Evolutionary conservation across 768 basidiomycete species (phyloP).

Genomic region (Coprinopsis marcescibilis): DNA sequence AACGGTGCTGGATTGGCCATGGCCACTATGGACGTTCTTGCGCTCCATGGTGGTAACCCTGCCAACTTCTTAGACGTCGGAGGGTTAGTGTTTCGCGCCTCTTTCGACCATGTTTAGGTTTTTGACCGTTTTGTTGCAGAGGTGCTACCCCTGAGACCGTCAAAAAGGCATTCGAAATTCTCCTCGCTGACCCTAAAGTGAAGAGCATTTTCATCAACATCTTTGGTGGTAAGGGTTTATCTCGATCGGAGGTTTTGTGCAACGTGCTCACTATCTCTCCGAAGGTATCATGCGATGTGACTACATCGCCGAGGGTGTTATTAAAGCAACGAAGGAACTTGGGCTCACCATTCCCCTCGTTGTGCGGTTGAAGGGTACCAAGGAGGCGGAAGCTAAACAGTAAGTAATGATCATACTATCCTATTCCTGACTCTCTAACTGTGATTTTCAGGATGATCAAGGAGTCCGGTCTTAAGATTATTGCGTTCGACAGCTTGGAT

Average conservation of each 20-base stretch:
- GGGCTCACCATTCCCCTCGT: conserved; percentile 80
- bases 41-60: conserved; percentile 92
- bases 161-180: conserved; percentile 98
- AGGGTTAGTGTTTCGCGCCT: conserved; percentile 46
- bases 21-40: conserved; percentile 99
- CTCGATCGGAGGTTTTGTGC: not conserved
- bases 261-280: conserved; percentile 5
- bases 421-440: conserved; percentile 11
- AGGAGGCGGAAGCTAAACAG: conserved; percentile 93
- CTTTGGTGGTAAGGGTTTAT: conserved; percentile 61
- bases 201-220: conserved; percentile 99
- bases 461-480: conserved; percentile 88
- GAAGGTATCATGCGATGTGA: conserved; percentile 97
- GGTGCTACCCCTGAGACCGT: conserved; percentile 99
- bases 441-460: conserved; percentile 74
- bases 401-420: conserved; percentile 33
- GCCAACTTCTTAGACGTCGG: conserved; percentile 99
- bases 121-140: conserved; percentile 31
- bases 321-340: conserved; percentile 94
- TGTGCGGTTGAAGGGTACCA: conserved; percentile 95
- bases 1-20: conserved; percentile 99
- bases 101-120: not conserved
- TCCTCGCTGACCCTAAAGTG: conserved; percentile 85
- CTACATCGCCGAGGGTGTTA: conserved; percentile 97
- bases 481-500: conserved; percentile 88